These are phyloP conservation scores for Neonectria faginata DNA, from an alignment of 2,329 filamentous ascomycete genomes.

Conservation along the genomic window DNA sequence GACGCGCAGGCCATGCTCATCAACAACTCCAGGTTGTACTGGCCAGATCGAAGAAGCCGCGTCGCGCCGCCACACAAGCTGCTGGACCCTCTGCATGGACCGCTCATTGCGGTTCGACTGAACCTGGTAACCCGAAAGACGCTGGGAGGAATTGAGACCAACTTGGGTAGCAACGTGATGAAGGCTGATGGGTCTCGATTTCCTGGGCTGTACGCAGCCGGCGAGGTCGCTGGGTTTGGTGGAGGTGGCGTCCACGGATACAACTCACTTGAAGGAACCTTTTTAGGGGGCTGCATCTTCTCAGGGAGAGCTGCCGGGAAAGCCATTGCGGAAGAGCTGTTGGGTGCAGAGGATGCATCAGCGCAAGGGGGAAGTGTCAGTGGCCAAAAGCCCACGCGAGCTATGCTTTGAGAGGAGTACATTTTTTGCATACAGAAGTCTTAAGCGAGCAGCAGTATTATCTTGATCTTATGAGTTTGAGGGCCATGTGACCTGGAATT, in stretches of 20 bases:
- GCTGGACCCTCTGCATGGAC: constrained; percentile 65
- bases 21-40: constrained; percentile 66
- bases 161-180: constrained; percentile 68
- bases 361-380: neutral
- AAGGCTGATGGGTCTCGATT: constrained; percentile 60
- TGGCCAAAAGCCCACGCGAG: neutral
- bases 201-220: constrained; percentile 68
- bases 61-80: constrained; percentile 66
- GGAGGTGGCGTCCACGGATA: constrained; percentile 73
- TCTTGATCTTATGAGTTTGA: no score
- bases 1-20: constrained; percentile 73
- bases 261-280: constrained; percentile 71
- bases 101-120: constrained; percentile 70
- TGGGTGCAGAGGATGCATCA: constrained; percentile 21
- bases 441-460: neutral
- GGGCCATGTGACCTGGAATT: no score
- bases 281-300: constrained; percentile 72
- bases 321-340: constrained; percentile 63
- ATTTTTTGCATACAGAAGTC: neutral
- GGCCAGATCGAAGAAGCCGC: constrained; percentile 63
- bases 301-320: constrained; percentile 68
- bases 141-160: constrained; percentile 70
- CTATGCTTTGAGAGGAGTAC: neutral
- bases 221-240: constrained; percentile 71
- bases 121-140: constrained; percentile 72